Base-by-base conservation (phyloP, 129 eudicot genomes). In the Flaveria brownii region DNA sequence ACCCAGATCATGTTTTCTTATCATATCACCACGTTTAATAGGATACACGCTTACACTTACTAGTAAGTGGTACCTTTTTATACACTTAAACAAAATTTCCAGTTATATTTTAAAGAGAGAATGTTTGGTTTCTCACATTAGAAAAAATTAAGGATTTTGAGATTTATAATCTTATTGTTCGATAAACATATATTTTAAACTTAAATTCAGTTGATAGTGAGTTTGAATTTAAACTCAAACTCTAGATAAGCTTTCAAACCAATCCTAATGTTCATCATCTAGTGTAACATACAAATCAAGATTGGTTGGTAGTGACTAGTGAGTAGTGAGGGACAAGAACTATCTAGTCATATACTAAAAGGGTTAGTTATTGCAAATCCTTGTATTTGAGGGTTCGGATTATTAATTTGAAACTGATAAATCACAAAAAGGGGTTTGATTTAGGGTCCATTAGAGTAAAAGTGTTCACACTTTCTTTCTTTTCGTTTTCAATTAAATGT, bases 301-400 rank as follows among this genome's bases (percentile, higher is more conserved):
- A 64, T 64, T 64, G 22, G 41, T 60, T 71, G 16, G 62, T 30
- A 30, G 36, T 2, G 36, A 3, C 36, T 50, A 26, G 30, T 25
- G 7, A 60, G 41, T 50, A 26, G 30, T 25, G 7, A 60, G 41
- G 36, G 36, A 12, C 62, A 0, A 47, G 23, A 46, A 23, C 22
- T 12, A 71, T 50, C 9, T 51, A 51, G 16, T 51, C 12, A 9
- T 72, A 54, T n/a, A 73, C 43, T 16, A 42, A 73, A 73, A 23
- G 55, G 69, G 43, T 42, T 73, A 9, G 39, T 20, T 59, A 14
- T 22, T 13, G 42, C 39, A 60, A 10, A 73, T 2, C n/a, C 14
- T 42, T 43, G 13, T 23, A 60, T 39, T 43, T 2, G 56, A 74
- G 70, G 59, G 46, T 16, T 6, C 59, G 9, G 2, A 30, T 30